Base-by-base conservation (phyloP, 768 basidiomycete species). In the Suillus hirtellus region DNA sequence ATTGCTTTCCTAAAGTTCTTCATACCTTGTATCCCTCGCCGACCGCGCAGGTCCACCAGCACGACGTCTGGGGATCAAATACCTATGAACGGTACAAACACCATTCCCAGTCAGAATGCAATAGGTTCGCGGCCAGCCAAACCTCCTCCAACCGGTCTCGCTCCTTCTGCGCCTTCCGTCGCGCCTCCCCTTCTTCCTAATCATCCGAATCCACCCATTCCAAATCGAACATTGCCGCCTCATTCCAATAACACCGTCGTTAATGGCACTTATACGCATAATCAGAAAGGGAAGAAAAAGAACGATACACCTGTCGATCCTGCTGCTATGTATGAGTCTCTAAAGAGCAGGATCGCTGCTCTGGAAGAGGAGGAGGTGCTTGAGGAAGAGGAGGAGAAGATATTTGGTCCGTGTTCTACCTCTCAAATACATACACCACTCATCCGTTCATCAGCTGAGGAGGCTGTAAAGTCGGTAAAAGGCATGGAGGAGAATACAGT, bases 331-430 rank as follows among this genome's bases (percentile, higher is more conserved):
- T 93, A 93, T 73, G 93, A 94, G 75, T 90, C 87, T 61, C 80
- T 95, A 70, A 93, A 90, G 84, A 94, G 82, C 74, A 83, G 92
- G 74, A 95, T 95, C 76, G 92, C 93, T 6, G 92, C 91, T 49
- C 78, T 95, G 67, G 93, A 95, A 72, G 93, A 94, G 74, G 93
- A 93, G 71, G 90, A 92, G 70, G 89, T 89, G 8, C 79, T 91
- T 40, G 91, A 92, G 70, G 93, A 94, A 71, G 93, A 95, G 75
- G 93, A 95, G 75, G 93, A 94, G 72, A 81, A 82, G 67, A 81
- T 82, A 73, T 91, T 87, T 68, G 85, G 93, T 94, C 70, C 72
- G 87, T 81, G 58, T 50, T 40, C 31, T 56, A 7, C 5, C 11
- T 49, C 43, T 46, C 24, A 44, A 27, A 24, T 24, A 53, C 21